phyloP scores from a whole-genome alignment of 371 early-diverging fungal species.

The Umbelopsis sp. region DNA sequence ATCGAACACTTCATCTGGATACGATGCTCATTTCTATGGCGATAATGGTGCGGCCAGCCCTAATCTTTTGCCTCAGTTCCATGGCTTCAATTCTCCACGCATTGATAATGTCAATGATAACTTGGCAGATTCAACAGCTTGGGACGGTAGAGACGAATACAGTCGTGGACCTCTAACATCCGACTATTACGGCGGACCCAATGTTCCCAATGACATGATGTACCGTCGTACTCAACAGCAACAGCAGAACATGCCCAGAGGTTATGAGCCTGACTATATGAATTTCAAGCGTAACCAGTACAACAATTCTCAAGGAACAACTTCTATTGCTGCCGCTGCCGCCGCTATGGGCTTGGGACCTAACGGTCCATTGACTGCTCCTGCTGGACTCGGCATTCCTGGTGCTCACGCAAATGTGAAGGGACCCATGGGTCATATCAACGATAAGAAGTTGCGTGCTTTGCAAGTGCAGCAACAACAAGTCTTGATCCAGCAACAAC shows the following conservation, averaged over 20 bases:
- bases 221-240: slow-evolving; percentile 31
- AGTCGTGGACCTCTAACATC: slow-evolving; percentile 2
- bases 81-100: slow-evolving; percentile 13
- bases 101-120: slow-evolving; percentile 19
- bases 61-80: slow-evolving; percentile 14
- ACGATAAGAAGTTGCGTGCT: slow-evolving; percentile 57
- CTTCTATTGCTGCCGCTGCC: slow-evolving; percentile 21
- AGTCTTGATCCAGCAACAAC: slow-evolving; percentile 56
- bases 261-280: slow-evolving; percentile 18
- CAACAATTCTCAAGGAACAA: slow-evolving; percentile 17
- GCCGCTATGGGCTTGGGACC: slow-evolving; percentile 33
- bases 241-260: slow-evolving; percentile 26
- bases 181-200: not conserved
- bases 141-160: slow-evolving; percentile 19
- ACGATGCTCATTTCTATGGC: slow-evolving; percentile 18
- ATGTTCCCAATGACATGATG: slow-evolving; percentile 25
- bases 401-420: slow-evolving; percentile 17
- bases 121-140: not conserved
- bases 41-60: slow-evolving; percentile 21
- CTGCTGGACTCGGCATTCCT: slow-evolving; percentile 37
- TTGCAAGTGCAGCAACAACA: slow-evolving; percentile 61
- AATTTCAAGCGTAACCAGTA: slow-evolving; percentile 22
- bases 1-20: not conserved
- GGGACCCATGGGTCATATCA: slow-evolving; percentile 18
- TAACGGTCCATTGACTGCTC: slow-evolving; percentile 37